Base-by-base conservation (phyloP, 1,139 yeast species). In the Kodamaea derodonti region DNA sequence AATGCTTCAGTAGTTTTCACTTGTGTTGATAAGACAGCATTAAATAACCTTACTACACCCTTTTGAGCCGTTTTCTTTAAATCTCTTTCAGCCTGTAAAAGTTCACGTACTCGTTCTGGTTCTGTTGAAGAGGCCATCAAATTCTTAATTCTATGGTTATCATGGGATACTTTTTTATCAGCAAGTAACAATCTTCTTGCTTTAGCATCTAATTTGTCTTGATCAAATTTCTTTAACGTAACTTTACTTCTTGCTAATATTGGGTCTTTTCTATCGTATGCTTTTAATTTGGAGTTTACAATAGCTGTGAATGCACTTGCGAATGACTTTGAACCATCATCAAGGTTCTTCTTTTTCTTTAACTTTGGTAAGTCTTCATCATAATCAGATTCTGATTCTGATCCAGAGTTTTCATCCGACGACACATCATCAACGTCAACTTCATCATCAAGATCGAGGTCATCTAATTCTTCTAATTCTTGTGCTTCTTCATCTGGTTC, bases 1-100 rank as follows among this genome's bases (percentile, higher is more conserved):
- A 66, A 40, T 33, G 67, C 74, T 35, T 64, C 65, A 28, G 42
- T 55, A 12, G 90, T 78, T 45, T 68, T 73, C 16, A 78, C 70
- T 60, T 94, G 98, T 1, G 96, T 84, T 27, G 86, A 75, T 51
- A 88, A 72, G 22, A 92, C 83, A 2, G 97, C 97, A 56, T 92
- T 92, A 60, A 92, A 88, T 41, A 92, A 69, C 51, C 84, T 79
- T 14, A 92, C 95, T 13, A 88, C 97, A 65, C 98, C 99, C 50
- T 83, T 75, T 60, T 92, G 97, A 0, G 97, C 97, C 23, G 80
- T 73, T 54, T 88, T 90, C 56, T 84, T 83, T 51, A 87, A 64
- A 45, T 65, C 69, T 44, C 77, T 75, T 54, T 92, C 99, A 35
- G 72, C 73, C 38, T 83, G 92, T 26, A 90, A 56, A 3, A 74